Evolutionary conservation across 2,329 filamentous ascomycete species (phyloP), one percentile per base, ranked within the genome.

Genomic region (Fusarium floridanum): DNA sequence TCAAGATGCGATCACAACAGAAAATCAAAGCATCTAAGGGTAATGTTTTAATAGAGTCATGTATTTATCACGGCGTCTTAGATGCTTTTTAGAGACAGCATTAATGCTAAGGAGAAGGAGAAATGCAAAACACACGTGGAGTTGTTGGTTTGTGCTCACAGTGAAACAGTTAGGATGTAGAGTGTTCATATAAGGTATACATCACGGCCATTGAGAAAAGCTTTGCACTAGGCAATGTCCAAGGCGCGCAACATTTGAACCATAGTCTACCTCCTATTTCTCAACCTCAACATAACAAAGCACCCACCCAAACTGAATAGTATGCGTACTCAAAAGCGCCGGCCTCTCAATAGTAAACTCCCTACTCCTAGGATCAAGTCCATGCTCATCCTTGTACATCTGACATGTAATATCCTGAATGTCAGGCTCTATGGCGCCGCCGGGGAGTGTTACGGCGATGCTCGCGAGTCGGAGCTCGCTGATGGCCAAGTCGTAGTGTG

Each of bases 241-340:
- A 10, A 32, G 29, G 29, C 29, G 29, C 29, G 29, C 29, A 9
- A 32, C 29, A 32, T 32, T 32, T 32, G 10, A 32, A 32, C 1
- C 29, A 34, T 0, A 12, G 4, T 34, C 10, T 1, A n/a, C 24
- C 3, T 5, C 14, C 20, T 29, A 29, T 29, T 53, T 53, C 48
- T 37, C 34, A 24, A 59, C 43, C 8, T 61, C 29, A 14, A 66
- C 59, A 41, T 71, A 75, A 36, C 74, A 76, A 34, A 76, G 29
- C 12, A 76, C 70, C 72, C 72, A 76, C 0, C 74, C 74, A 57
- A 76, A 75, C 4, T 56, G n/a, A 8, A 74, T 72, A 12, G 62
- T 22, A 65, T 76, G 71, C 24, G 72, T 74, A 66, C 63, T 71
- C 43, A 76, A 57, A 2, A 57, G 32, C 5, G 73, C 73, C 2